phyloP scores from a whole-genome alignment of 176 grass and related monocot species.

The Oropetium thomaeum region DNA sequence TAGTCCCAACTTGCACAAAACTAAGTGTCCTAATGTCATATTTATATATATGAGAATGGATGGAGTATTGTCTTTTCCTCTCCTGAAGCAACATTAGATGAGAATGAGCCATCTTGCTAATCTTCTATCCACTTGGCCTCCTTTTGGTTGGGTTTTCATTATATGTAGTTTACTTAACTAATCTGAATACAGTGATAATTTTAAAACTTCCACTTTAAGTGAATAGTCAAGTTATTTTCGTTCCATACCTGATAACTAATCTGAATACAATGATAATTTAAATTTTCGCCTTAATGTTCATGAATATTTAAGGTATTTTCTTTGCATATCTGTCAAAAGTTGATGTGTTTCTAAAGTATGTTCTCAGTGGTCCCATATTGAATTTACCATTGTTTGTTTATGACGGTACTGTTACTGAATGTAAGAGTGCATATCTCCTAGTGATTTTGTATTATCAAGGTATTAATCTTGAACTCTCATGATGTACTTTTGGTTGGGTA shows the following conservation, averaged over 20 bases:
- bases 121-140: neutral
- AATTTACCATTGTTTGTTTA: neutral
- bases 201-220: neutral
- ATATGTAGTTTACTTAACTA: conserved; percentile 7
- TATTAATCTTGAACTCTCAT: conserved; percentile 8
- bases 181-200: neutral
- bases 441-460: neutral
- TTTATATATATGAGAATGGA: too few relatives aligned
- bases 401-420: neutral
- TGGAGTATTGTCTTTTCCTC: too few relatives aligned
- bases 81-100: neutral
- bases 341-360: neutral
- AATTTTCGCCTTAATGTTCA: neutral
- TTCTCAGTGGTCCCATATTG: neutral
- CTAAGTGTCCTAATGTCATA: too few relatives aligned
- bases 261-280: neutral
- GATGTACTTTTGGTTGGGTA: neutral
- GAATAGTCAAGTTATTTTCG: neutral
- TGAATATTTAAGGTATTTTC: neutral
- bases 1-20: too few relatives aligned
- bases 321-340: neutral
- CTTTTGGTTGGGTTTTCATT: neutral
- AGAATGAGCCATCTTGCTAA: neutral
- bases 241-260: conserved; percentile 4
- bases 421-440: too few relatives aligned